Percentiles rank a stretch among this genome's conserved stretches.
Evolutionary conservation across 2,329 filamentous ascomycete genomes (phyloP).

Genomic region (Neonectria hederae): DNA sequence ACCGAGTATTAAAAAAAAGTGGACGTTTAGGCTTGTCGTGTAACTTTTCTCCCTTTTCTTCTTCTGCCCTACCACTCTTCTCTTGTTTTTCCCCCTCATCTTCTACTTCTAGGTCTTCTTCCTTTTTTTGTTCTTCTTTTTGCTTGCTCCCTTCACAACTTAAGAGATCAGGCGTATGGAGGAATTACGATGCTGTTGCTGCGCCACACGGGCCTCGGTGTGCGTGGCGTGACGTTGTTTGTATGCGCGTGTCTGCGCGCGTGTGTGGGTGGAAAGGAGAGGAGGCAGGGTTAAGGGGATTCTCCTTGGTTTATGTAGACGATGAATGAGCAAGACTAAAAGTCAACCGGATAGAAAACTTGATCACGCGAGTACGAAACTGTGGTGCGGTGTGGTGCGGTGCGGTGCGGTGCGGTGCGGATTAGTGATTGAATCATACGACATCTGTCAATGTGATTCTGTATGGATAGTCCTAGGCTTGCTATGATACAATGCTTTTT

Average conservation of each 20-base stretch:
- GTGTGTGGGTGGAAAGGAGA: conserved; percentile 10
- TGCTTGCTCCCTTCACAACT: conserved; percentile 22
- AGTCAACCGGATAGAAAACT: conserved; percentile 41
- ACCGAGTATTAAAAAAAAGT: conserved; percentile 27
- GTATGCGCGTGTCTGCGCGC: conserved; percentile 5
- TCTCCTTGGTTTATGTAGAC: conserved; percentile 42
- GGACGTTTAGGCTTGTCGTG: conserved; percentile 38
- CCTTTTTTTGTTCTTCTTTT: conserved; percentile 25
- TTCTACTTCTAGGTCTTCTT: conserved; percentile 15
- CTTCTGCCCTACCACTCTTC: conserved; percentile 29
- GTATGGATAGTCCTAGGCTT: conserved; percentile 4
- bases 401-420: not conserved
- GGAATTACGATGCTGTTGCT: conserved; percentile 24
- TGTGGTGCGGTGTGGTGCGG: not conserved
- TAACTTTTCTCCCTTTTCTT: conserved; percentile 34
- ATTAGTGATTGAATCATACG: conserved; percentile 3
- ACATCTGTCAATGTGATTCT: not conserved
- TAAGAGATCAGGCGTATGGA: conserved; percentile 24
- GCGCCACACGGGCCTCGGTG: conserved; percentile 1
- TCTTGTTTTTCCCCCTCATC: conserved; percentile 26
- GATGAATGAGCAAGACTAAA: conserved; percentile 45
- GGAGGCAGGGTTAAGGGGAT: conserved; percentile 12
- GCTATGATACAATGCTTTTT: conserved; percentile 13
- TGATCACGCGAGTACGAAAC: conserved; percentile 14
- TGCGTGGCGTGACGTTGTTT: conserved; percentile 2